Conservation (phyloP, 768 basidiomycete species). For the Kwoniella bestiolae region DNA sequence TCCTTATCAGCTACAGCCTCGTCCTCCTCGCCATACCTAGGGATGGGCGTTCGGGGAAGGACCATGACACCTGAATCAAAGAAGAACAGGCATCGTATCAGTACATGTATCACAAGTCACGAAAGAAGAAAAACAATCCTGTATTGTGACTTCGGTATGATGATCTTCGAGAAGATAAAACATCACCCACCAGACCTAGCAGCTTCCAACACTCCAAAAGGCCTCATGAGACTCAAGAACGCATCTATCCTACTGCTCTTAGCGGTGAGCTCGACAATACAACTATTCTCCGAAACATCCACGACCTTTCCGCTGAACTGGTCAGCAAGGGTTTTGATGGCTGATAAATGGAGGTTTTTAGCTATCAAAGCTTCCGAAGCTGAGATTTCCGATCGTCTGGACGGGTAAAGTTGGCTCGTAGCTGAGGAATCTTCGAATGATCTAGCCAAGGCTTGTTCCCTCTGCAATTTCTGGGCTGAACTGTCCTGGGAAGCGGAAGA, state of each 20-base stretch:
- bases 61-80: slow-evolving; percentile 80
- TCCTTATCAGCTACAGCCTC: slow-evolving; percentile 63
- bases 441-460: slow-evolving; percentile 73
- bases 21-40: slow-evolving; percentile 66
- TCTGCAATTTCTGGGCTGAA: slow-evolving; percentile 64
- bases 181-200: slow-evolving; percentile 85
- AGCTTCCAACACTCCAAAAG: slow-evolving; percentile 93
- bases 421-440: slow-evolving; percentile 66
- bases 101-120: slow-evolving; percentile 1
- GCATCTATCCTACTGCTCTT: slow-evolving; percentile 91
- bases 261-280: slow-evolving; percentile 92
- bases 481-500: slow-evolving; percentile 27
- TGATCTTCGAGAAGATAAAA: background rate
- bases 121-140: background rate
- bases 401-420: slow-evolving; percentile 55
- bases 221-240: slow-evolving; percentile 85
- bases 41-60: slow-evolving; percentile 94
- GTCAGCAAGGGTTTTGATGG: slow-evolving; percentile 77
- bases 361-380: slow-evolving; percentile 84
- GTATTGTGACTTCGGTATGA: background rate
- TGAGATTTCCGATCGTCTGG: slow-evolving; percentile 28
- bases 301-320: slow-evolving; percentile 94
- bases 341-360: slow-evolving; percentile 86
- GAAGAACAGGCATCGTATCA: background rate
- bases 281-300: slow-evolving; percentile 90